Base-by-base conservation (phyloP, 495 filamentous ascomycete species). In the Delitschia confertaspora region DNA sequence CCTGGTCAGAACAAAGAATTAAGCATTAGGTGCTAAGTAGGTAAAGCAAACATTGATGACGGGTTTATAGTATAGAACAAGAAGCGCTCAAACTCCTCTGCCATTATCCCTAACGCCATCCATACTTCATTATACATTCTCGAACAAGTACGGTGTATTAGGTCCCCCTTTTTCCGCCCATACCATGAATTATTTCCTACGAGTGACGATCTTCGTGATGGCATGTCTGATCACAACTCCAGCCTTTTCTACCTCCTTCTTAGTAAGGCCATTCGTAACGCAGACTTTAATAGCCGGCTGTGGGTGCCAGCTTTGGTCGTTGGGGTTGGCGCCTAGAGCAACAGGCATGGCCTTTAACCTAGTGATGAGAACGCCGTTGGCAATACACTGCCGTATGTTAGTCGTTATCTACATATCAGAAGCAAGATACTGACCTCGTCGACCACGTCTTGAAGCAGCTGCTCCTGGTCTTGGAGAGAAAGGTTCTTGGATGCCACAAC, bases 241-340 rank as follows among this genome's bases (percentile, higher is more conserved):
- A 2, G 91, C 84, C 66, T 87, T 89, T 67, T 98, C 91, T 32
- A 86, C 80, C 62, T 98, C 91, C 67, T 93, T 95, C 69, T 83
- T 88, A 24, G 82, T 82, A 53, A 96, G 70, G 7, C 84, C 91
- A 23, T 72, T 80, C 0, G 87, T 89, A 41, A 95, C 71, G 60
- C 88, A 95, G 13, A 93, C 79, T 68, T 96, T 98, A 44, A 96
- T 70, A 4, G 80, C 84, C 10, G 88, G 84, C 37, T 76, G 68
- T 31, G 85, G 73, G 33, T 73, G 69, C 66, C 74, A 78, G 21
- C 43, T 42, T 19, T 49, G 42, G 36, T 82, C 79, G 39, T 80
- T 80, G 11, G 73, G 69, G 55, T 79, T 76, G 18, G 67, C 64
- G 25, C 72, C 69, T 33, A 70, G 60, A 29, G 76, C 71, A 38